These are phyloP conservation scores for Dioscorea zingiberensis DNA, from an alignment of 106 monocot genomes.

Conservation along the genomic window DNA sequence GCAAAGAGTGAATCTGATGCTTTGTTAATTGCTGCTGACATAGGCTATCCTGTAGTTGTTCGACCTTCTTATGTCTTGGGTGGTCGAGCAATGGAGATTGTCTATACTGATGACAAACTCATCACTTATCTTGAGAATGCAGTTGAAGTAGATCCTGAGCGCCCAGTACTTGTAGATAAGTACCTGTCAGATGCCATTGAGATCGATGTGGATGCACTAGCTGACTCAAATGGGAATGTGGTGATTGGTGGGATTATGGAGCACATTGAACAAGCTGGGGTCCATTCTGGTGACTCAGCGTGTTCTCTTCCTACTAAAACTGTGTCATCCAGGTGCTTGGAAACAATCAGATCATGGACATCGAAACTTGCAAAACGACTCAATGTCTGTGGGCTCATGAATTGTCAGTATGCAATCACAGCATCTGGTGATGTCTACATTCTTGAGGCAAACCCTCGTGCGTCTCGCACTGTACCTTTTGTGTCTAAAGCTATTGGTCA, in stretches of 20 bases:
- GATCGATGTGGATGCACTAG: constrained; percentile 91
- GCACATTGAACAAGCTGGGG: constrained; percentile 98
- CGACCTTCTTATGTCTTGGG: constrained; percentile 95
- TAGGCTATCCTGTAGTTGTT: constrained; percentile 97
- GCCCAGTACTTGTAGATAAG: constrained; percentile 86
- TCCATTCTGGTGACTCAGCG: constrained; percentile 96
- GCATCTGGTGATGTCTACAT: constrained; percentile 73
- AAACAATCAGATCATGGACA: constrained; percentile 76
- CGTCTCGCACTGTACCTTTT: constrained; percentile 94
- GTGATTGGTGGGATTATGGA: constrained; percentile 99
- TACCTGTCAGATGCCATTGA: constrained; percentile 87
- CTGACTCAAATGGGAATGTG: constrained; percentile 77
- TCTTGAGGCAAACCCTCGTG: constrained; percentile 94
- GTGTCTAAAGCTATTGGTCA: constrained; percentile 96
- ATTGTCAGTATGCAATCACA: constrained; percentile 95
- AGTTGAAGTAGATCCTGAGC: constrained; percentile 88
- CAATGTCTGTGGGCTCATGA: constrained; percentile 91
- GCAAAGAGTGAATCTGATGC: constrained; percentile 87
- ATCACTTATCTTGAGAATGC: constrained; percentile 80
- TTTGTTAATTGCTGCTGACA: constrained; percentile 51
- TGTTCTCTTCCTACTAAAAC: constrained; percentile 94
- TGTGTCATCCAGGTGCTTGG: constrained; percentile 45
- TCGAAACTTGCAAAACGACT: constrained; percentile 63
- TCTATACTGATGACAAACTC: constrained; percentile 84
- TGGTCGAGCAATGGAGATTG: constrained; percentile 97